phyloP scores from a whole-genome alignment of 2,329 filamentous ascomycete species.

The Ascochyta clinopodiicola region DNA sequence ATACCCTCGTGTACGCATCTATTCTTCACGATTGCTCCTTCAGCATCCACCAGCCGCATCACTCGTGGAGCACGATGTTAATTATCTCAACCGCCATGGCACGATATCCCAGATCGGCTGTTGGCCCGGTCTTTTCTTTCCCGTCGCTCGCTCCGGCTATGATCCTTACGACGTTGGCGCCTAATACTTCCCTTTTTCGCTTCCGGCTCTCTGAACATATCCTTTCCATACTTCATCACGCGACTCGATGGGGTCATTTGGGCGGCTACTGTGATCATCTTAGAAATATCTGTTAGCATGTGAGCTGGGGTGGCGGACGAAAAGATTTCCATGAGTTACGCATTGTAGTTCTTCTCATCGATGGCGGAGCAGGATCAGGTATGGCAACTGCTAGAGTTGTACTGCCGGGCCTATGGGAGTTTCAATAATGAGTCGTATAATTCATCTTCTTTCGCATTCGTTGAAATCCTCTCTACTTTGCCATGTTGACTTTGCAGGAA shows the following conservation, averaged over 20 bases:
- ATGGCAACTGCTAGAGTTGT: conserved; percentile 23
- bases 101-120: conserved; percentile 1
- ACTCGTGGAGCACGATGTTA: conserved; percentile 19
- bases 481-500: background rate
- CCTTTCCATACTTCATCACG: conserved; percentile 25
- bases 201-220: conserved; percentile 27
- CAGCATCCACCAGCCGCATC: conserved; percentile 33
- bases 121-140: conserved; percentile 25
- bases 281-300: conserved; percentile 39
- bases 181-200: conserved; percentile 30
- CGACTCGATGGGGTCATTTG: conserved; percentile 20
- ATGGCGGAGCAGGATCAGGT: conserved; percentile 33
- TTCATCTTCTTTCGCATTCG: conserved; percentile 26
- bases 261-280: conserved; percentile 29
- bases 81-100: conserved; percentile 20
- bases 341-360: conserved; percentile 35
- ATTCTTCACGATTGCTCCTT: conserved; percentile 42
- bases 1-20: conserved; percentile 31
- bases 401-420: conserved; percentile 35
- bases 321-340: conserved; percentile 35
- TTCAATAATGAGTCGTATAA: conserved; percentile 37
- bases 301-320: conserved; percentile 22
- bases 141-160: conserved; percentile 15
- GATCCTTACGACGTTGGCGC: conserved; percentile 21
- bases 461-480: background rate